Percentiles rank a stretch among this genome's conserved stretches.
These are phyloP conservation scores for Suhomyces kilbournensis DNA, from an alignment of 805 yeast genomes.

Conservation along the genomic window DNA sequence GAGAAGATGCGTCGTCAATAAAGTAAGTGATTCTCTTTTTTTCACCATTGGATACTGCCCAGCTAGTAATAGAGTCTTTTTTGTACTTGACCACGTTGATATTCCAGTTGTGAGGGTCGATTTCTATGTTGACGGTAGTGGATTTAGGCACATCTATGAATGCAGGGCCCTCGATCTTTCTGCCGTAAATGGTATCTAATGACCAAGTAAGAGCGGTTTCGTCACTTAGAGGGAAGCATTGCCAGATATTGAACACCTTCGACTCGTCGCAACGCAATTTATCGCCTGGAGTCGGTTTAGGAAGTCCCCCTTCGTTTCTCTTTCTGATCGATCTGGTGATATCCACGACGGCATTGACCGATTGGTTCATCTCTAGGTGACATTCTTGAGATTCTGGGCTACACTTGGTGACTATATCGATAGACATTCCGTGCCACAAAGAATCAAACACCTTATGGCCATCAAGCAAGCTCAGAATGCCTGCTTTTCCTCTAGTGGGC, in stretches of 20 bases:
- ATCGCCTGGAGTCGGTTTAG: constrained; percentile 71
- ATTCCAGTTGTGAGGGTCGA: constrained; percentile 47
- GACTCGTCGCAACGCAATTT: constrained; percentile 69
- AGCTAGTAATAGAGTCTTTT: constrained; percentile 9
- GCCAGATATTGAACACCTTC: constrained; percentile 57
- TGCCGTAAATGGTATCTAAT: constrained; percentile 68
- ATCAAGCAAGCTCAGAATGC: constrained; percentile 77
- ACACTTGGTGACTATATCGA: constrained; percentile 68
- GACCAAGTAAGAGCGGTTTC: constrained; percentile 46
- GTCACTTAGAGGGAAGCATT: constrained; percentile 76
- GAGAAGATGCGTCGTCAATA: constrained; percentile 17
- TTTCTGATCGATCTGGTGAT: constrained; percentile 66
- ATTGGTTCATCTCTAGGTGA: constrained; percentile 55
- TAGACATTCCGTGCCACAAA: constrained; percentile 90
- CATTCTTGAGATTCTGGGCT: constrained; percentile 31
- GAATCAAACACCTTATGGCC: constrained; percentile 91
- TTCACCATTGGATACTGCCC: constrained; percentile 3
- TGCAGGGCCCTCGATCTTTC: constrained; percentile 60
- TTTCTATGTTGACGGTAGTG: constrained; percentile 44
- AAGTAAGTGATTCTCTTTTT: constrained; percentile 9
- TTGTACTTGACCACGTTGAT: constrained; percentile 24
- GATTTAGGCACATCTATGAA: constrained; percentile 44
- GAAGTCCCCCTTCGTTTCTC: constrained; percentile 60
- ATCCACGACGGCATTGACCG: constrained; percentile 70
- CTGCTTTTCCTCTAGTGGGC: constrained; percentile 90